Conservation (phyloP, 1,284 basidiomycete genomes). For the Leccinum subrobustum region DNA sequence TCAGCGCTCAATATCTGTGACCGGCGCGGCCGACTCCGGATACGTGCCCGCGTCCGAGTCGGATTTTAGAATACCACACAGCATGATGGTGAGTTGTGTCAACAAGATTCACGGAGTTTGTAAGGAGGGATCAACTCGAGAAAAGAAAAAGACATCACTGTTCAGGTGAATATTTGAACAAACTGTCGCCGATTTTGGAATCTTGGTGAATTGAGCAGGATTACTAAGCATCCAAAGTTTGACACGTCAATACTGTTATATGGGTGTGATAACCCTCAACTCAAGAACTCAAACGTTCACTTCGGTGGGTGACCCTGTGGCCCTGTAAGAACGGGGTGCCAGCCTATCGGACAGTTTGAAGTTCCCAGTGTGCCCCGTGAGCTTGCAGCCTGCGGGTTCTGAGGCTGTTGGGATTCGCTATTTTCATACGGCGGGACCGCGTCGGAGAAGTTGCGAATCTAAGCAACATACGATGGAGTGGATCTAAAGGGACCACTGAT, state of each 20-base stretch:
- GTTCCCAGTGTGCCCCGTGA: not conserved
- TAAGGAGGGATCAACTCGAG: not conserved
- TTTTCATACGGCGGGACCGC: not conserved
- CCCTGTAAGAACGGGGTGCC: not conserved
- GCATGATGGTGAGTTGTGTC: not conserved
- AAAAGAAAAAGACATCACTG: not conserved
- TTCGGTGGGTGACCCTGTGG: not conserved
- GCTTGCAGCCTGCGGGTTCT: too few relatives aligned
- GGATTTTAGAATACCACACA: not conserved
- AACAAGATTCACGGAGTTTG: constrained; percentile 3
- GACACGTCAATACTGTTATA: not conserved
- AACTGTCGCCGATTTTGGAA: not conserved
- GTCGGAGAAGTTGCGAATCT: not conserved
- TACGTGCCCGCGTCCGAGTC: not conserved
- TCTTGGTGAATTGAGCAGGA: not conserved
- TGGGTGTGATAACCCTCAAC: not conserved
- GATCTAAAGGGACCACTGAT: not conserved
- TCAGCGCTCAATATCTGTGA: too few relatives aligned
- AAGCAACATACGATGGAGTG: not conserved
- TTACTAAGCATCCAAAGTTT: not conserved
- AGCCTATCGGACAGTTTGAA: too few relatives aligned
- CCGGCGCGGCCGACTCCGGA: not conserved
- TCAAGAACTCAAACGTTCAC: not conserved
- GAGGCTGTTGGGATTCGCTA: not conserved
- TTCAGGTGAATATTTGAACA: not conserved